Percentiles rank a stretch among this genome's conserved stretches.
These are phyloP conservation scores for Pyrus betulifolia DNA, from an alignment of 306 rosid genomes.

Conservation along the genomic window DNA sequence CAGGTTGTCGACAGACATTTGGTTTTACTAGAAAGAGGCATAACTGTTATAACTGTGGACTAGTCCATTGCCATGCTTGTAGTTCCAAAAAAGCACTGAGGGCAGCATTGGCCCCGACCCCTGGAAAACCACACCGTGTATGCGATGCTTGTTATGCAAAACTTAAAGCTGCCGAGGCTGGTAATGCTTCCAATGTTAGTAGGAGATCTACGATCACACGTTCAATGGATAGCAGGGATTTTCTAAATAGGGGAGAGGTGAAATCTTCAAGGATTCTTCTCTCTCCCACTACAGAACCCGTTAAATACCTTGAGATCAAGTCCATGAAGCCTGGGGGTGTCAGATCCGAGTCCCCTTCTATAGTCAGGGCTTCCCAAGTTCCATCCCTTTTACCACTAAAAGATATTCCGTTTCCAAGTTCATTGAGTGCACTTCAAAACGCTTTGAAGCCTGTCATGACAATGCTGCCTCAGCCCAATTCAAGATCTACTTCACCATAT, in stretches of 20 bases:
- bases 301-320: constrained; percentile 52
- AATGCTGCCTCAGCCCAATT: constrained; percentile 22
- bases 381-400: constrained; percentile 52
- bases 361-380: constrained; percentile 53
- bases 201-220: constrained; percentile 40
- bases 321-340: constrained; percentile 37
- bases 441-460: constrained; percentile 34
- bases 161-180: constrained; percentile 57
- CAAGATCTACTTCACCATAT: constrained; percentile 59
- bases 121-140: constrained; percentile 94
- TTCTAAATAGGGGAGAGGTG: constrained; percentile 36
- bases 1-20: constrained; percentile 87
- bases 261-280: constrained; percentile 56
- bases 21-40: constrained; percentile 95
- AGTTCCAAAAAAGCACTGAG: constrained; percentile 76
- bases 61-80: constrained; percentile 89
- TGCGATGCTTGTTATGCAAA: constrained; percentile 80
- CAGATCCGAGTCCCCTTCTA: constrained; percentile 39
- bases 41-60: constrained; percentile 88
- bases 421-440: constrained; percentile 50
- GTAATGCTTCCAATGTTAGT: constrained; percentile 20
- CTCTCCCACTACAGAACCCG: constrained; percentile 54
- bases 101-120: constrained; percentile 94
- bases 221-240: constrained; percentile 45
- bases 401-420: constrained; percentile 71